Percentiles rank a stretch among this genome's conserved stretches.
Evolutionary conservation across 2,329 filamentous ascomycete genomes (phyloP).

Genomic region (Trichoderma lentiforme): DNA sequence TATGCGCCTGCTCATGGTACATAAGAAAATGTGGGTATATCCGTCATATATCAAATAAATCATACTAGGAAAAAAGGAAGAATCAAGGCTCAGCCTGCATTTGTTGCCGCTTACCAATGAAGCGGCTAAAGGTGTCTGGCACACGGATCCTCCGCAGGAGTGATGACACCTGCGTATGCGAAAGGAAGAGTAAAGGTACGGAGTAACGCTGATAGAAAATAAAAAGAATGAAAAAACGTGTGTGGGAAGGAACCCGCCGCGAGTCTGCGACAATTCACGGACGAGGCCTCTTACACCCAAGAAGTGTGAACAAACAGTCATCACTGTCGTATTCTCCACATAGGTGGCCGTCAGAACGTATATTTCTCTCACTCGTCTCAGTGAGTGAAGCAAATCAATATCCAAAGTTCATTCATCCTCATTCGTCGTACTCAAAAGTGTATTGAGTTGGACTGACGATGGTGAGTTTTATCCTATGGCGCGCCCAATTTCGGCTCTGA

Average conservation of each 20-base stretch:
- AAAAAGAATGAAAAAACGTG: background rate
- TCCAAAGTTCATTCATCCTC: background rate
- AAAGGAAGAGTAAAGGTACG: slow-evolving; percentile 9
- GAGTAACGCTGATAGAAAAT: background rate
- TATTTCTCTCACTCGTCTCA: background rate
- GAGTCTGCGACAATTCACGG: background rate
- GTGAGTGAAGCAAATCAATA: background rate
- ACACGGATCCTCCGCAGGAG: slow-evolving; percentile 20
- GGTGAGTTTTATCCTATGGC: slow-evolving; percentile 48
- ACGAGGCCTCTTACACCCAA: background rate
- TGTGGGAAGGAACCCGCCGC: background rate
- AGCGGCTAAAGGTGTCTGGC: slow-evolving; percentile 11
- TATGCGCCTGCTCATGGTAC: slow-evolving; percentile 19
- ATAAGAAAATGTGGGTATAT: slow-evolving; percentile 30
- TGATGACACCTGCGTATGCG: slow-evolving; percentile 17
- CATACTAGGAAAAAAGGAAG: background rate
- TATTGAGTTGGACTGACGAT: background rate
- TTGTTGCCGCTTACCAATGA: background rate
- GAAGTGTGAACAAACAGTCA: background rate
- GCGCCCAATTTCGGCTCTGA: slow-evolving; percentile 49
- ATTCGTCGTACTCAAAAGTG: background rate
- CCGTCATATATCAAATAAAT: slow-evolving; percentile 28
- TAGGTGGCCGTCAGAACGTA: slow-evolving; percentile 2
- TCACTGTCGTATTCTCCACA: background rate
- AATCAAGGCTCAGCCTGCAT: slow-evolving; percentile 14